These are phyloP conservation scores for Pulveroboletus sp. DNA, from an alignment of 768 basidiomycete genomes.

Conservation along the genomic window DNA sequence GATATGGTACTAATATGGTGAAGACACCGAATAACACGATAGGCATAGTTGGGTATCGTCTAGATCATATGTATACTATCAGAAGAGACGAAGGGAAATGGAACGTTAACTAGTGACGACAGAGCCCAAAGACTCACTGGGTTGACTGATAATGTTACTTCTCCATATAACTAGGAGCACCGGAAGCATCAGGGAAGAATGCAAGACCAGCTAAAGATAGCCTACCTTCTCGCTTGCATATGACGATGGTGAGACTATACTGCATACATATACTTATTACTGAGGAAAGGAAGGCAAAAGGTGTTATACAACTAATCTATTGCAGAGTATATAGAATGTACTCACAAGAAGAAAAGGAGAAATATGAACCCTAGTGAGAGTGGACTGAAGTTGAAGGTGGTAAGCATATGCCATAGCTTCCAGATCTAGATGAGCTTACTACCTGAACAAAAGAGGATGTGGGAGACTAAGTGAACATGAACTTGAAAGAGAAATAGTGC, in stretches of 20 bases:
- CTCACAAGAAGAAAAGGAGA: constrained; percentile 98
- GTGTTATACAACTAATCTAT: neutral
- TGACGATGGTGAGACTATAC: constrained; percentile 90
- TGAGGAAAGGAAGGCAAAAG: constrained; percentile 29
- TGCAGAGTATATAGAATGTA: constrained; percentile 1
- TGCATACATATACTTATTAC: too few relatives aligned
- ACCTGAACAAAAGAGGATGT: neutral
- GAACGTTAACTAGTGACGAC: constrained; percentile 85
- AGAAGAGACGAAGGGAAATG: constrained; percentile 92
- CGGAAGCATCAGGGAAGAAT: constrained; percentile 81
- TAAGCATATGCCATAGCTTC: constrained; percentile 82
- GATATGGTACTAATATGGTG: constrained; percentile 93
- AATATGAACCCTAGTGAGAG: constrained; percentile 93
- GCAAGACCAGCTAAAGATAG: constrained; percentile 89
- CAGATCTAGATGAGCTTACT: constrained; percentile 12
- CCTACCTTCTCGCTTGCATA: constrained; percentile 89
- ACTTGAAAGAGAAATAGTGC: constrained; percentile 87
- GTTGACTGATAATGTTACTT: neutral
- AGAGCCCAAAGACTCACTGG: constrained; percentile 48
- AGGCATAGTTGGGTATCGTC: constrained; percentile 90
- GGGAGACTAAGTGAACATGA: constrained; percentile 49
- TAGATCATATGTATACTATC: constrained; percentile 96
- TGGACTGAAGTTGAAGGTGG: constrained; percentile 93
- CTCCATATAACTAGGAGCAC: constrained; percentile 38
- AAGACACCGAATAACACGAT: constrained; percentile 93